Evolutionary conservation across 1,284 basidiomycete genomes (phyloP), one percentile per base, ranked within the genome.

Genomic region (Ustilago shanxiensis): DNA sequence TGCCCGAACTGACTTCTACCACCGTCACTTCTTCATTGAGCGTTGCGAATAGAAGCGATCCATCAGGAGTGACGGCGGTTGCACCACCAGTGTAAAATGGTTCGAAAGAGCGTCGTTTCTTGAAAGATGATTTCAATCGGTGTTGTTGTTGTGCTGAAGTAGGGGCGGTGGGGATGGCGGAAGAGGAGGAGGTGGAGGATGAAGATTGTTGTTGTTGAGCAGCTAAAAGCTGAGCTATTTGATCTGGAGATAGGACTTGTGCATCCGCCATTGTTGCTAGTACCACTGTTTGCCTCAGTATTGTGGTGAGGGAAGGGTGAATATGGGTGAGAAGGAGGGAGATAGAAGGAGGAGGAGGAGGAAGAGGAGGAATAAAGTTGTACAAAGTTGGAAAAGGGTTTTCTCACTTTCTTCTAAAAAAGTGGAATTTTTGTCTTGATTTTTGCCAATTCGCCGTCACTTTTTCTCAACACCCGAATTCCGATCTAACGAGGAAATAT

Each of bases 21-120:
- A 96, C 87, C 20, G 96, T 84, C 1, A 93, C 92, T 73, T 95
- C 91, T 82, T 97, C 93, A 57, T 91, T 91, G 55, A 98, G 90
- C 71, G 94, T 95, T 35, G 94, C 94, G 60, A 95, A 90, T 31
- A 98, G 89, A 86, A 89, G 91, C 54, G 88, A 88, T 50, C 93
- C 95, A 88, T 98, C 94, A 60, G 89, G 87, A 5, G 93, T 92
- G 49, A 95, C 88, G 11, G 93, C 90, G 39, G 95, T 91, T 8
- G 83, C 73, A 4, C 83, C 84, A 11, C 84, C 84, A n/a, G 83
- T 83, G 70, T 83, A 85, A 63, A 85, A 84, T 1, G 84, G 82
- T 51, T 80, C 75, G 50, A 85, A 69, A 16, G 77, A 35, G 14
- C 74, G 56, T 7, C 56, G 55, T 55, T 77, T 79, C 8, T 60